phyloP scores from a whole-genome alignment of 805 yeast genomes.

The Candida coquimbonensis region DNA sequence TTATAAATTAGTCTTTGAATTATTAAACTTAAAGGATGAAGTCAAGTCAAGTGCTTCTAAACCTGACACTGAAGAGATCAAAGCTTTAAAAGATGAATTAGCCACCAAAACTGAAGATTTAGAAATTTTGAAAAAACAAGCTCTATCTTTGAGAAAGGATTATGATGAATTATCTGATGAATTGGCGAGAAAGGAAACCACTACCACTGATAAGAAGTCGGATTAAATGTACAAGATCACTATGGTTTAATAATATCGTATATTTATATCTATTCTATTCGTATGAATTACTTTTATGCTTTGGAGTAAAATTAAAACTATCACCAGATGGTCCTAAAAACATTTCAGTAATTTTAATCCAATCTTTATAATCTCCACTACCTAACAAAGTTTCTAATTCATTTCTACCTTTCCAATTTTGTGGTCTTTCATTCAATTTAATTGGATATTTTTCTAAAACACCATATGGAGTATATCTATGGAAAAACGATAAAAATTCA shows the following conservation, averaged over 20 bases:
- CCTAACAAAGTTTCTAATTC: slow-evolving; percentile 89
- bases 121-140: slow-evolving; percentile 64
- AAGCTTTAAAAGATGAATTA: slow-evolving; percentile 13
- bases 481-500: slow-evolving; percentile 90
- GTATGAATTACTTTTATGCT: slow-evolving; percentile 89
- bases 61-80: slow-evolving; percentile 17
- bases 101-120: slow-evolving; percentile 56
- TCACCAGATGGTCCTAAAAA: slow-evolving; percentile 83
- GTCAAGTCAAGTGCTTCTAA: slow-evolving; percentile 34
- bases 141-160: slow-evolving; percentile 55
- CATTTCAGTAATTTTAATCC: slow-evolving; percentile 95
- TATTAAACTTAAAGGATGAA: slow-evolving; percentile 57
- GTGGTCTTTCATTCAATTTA: slow-evolving; percentile 87
- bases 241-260: not conserved
- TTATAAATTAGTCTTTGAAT: slow-evolving; percentile 68
- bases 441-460: slow-evolving; percentile 85
- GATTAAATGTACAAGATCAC: not conserved
- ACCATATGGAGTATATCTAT: slow-evolving; percentile 92
- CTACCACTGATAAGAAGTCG: too few species aligned
- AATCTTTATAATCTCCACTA: slow-evolving; percentile 77
- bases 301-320: slow-evolving; percentile 75
- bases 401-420: slow-evolving; percentile 85
- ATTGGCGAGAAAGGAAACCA: not conserved
- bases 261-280: not conserved
- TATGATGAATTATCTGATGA: slow-evolving; percentile 37